Percentiles rank a stretch among this genome's conserved stretches.
phyloP scores from a whole-genome alignment of 2,329 filamentous ascomycete species.

The Fusarium longipes region DNA sequence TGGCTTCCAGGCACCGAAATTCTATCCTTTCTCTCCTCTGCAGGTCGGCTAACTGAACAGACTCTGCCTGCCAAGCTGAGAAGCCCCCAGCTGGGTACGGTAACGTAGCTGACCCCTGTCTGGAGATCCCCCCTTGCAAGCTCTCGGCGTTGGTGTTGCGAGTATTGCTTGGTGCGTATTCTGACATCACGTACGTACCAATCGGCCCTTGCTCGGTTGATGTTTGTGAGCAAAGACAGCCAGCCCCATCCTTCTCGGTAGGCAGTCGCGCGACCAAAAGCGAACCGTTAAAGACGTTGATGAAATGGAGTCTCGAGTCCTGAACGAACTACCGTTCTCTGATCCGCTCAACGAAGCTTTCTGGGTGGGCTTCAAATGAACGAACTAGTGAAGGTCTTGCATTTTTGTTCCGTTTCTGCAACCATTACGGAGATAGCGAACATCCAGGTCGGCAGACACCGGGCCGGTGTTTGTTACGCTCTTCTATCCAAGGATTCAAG shows the following conservation, averaged over 20 bases:
- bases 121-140: slow-evolving; percentile 19
- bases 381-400: slow-evolving; percentile 10
- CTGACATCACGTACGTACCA: slow-evolving; percentile 11
- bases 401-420: slow-evolving; percentile 17
- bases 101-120: slow-evolving; percentile 16
- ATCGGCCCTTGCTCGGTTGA: slow-evolving; percentile 31
- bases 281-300: slow-evolving; percentile 9
- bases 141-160: slow-evolving; percentile 13
- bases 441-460: slow-evolving; percentile 29
- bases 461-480: slow-evolving; percentile 20
- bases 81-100: slow-evolving; percentile 5
- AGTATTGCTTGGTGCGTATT: slow-evolving; percentile 1
- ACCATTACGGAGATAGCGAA: slow-evolving; percentile 22
- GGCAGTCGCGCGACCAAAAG: slow-evolving; percentile 6
- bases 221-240: slow-evolving; percentile 7
- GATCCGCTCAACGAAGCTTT: neutral
- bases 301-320: neutral
- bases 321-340: neutral
- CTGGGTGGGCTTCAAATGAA: neutral
- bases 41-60: neutral
- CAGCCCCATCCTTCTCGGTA: slow-evolving; percentile 6
- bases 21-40: slow-evolving; percentile 2
- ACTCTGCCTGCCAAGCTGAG: slow-evolving; percentile 18
- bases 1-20: slow-evolving; percentile 16
- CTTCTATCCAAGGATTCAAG: slow-evolving; percentile 13